Conservation (phyloP, 106 monocot genomes). For the Apostasia ramifera region DNA sequence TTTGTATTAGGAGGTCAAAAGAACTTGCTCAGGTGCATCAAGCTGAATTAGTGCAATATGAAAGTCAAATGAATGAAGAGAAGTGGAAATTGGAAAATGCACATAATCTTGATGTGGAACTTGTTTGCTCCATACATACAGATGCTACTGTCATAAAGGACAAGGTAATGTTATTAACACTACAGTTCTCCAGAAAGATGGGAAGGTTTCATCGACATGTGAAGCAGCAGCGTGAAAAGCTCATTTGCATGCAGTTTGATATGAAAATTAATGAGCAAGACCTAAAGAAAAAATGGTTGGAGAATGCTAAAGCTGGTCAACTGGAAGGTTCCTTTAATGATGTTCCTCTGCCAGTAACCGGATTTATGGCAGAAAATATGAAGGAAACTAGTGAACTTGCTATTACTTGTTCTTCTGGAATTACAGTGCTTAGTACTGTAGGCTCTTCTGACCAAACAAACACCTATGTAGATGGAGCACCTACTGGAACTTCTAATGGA, state of each 20-base stretch:
- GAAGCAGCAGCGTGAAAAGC: conserved; percentile 24
- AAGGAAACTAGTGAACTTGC: conserved; percentile 1
- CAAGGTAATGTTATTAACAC: conserved; percentile 22
- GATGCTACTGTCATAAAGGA: conserved; percentile 14
- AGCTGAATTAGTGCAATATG: conserved; percentile 29
- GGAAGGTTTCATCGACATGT: conserved; percentile 31
- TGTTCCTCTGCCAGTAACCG: conserved; percentile 40
- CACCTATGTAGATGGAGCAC: neutral
- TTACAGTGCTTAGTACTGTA: neutral
- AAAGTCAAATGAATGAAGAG: conserved; percentile 19
- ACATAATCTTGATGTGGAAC: conserved; percentile 15
- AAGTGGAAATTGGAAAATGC: conserved; percentile 19
- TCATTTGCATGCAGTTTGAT: conserved; percentile 25
- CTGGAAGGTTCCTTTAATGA: conserved; percentile 35
- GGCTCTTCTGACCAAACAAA: conserved; percentile 8
- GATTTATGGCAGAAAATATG: conserved; percentile 36
- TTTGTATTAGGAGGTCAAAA: conserved; percentile 24
- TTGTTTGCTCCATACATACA: conserved; percentile 10
- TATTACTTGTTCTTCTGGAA: conserved; percentile 7
- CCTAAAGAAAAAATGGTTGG: conserved; percentile 39
- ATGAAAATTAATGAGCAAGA: conserved; percentile 29
- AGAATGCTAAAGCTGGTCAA: conserved; percentile 41
- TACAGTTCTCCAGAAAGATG: conserved; percentile 31
- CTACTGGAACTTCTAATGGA: neutral
- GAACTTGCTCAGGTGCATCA: conserved; percentile 30